Conservation (phyloP, 164 flowering plant species). For the Piper longum region DNA sequence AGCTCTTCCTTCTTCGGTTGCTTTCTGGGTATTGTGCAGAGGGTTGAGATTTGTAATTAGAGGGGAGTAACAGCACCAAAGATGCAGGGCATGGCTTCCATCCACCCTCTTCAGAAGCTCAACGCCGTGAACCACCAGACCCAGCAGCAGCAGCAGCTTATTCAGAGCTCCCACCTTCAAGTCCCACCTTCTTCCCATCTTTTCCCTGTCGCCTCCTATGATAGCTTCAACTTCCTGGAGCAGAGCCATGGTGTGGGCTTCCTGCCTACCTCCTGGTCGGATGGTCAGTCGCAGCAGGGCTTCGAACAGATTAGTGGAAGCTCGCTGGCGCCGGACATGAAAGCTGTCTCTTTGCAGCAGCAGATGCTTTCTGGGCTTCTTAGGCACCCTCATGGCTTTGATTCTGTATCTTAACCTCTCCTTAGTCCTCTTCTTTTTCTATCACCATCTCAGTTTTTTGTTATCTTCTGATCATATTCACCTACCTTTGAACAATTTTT, state of each 20-base stretch:
- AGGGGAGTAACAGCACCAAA: background rate
- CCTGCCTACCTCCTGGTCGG: slow-evolving; percentile 28
- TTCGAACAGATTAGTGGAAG: slow-evolving; percentile 52
- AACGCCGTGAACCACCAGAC: slow-evolving; percentile 14
- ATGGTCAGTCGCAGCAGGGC: slow-evolving; percentile 30
- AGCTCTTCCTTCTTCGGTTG: no score
- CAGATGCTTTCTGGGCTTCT: slow-evolving; percentile 21
- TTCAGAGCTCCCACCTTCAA: slow-evolving; percentile 4
- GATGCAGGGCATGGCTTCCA: slow-evolving; percentile 7
- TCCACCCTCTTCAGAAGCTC: slow-evolving; percentile 25
- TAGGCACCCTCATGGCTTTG: slow-evolving; percentile 22
- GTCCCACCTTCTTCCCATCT: slow-evolving; percentile 19
- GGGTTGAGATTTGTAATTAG: no score
- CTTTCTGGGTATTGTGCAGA: no score
- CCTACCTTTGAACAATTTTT: background rate
- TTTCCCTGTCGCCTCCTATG: slow-evolving; percentile 22
- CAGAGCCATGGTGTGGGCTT: slow-evolving; percentile 20
- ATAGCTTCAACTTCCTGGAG: slow-evolving; percentile 76
- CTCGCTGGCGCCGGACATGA: slow-evolving; percentile 4
- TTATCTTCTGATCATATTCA: background rate
- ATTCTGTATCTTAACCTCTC: slow-evolving; percentile 7
- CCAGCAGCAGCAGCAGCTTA: background rate
- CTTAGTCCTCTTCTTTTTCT: slow-evolving; percentile 25
- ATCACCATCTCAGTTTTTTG: slow-evolving; percentile 10
- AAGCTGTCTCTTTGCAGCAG: slow-evolving; percentile 29